These are phyloP conservation scores for Trichosanthes cucumerina DNA, from an alignment of 306 rosid genomes.

Conservation along the genomic window DNA sequence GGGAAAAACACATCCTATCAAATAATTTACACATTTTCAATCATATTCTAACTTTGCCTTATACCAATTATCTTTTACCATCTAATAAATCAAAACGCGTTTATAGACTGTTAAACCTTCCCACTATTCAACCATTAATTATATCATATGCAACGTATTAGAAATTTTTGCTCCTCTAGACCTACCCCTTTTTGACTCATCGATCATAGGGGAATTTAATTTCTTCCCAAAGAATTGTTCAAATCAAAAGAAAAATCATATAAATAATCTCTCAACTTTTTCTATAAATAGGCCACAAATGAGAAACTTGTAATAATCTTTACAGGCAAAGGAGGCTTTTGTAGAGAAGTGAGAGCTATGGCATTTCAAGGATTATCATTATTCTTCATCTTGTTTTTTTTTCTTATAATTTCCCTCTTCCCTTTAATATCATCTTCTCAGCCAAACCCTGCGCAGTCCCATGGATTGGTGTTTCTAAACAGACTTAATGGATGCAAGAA, in stretches of 20 bases:
- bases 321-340: neutral
- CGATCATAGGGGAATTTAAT: neutral
- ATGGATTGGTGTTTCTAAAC: constrained; percentile 7
- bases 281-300: neutral
- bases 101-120: neutral
- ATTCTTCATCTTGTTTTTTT: neutral
- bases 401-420: neutral
- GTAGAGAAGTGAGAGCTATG: neutral
- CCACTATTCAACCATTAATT: neutral
- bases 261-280: neutral
- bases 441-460: neutral
- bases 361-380: neutral
- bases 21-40: too few relatives aligned
- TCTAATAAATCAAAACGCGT: neutral
- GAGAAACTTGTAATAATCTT: neutral
- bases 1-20: too few relatives aligned
- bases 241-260: neutral
- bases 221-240: neutral
- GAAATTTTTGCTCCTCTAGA: neutral
- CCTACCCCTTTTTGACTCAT: neutral
- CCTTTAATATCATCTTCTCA: neutral
- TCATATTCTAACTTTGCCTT: neutral
- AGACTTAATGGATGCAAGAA: constrained; percentile 12
- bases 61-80: neutral
- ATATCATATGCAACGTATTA: too few relatives aligned